A percentile compares a stretch with the other conserved stretches of the same genome.
Evolutionary conservation across 768 basidiomycete species (phyloP).

Genomic region (Mycena olivaceomarginata): DNA sequence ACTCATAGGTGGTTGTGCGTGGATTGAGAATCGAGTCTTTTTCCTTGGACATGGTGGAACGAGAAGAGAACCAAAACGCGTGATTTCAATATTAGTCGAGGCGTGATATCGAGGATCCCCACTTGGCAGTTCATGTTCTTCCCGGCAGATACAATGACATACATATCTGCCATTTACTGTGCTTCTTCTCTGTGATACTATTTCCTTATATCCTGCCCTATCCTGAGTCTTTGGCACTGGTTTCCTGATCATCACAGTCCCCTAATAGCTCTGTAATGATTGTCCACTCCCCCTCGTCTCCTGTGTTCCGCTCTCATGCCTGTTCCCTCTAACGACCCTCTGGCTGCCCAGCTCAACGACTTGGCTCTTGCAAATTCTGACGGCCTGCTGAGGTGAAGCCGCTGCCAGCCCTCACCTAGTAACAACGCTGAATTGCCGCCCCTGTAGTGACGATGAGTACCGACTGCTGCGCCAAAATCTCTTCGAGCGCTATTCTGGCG

Average conservation of each 20-base stretch:
- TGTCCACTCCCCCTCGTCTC: constrained; percentile 35
- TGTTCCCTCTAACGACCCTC: constrained; percentile 61
- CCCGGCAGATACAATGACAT: neutral
- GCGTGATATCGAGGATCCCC: neutral
- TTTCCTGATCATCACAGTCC: constrained; percentile 32
- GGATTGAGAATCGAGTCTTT: constrained; percentile 71
- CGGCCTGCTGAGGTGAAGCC: constrained; percentile 75
- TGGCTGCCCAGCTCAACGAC: constrained; percentile 80
- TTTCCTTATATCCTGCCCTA: neutral
- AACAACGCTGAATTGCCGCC: constrained; percentile 9
- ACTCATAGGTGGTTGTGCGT: constrained; percentile 84
- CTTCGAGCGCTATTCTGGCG: constrained; percentile 75
- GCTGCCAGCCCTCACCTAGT: too few relatives aligned
- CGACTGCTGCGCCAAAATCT: constrained; percentile 80
- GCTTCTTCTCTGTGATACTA: neutral
- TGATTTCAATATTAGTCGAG: neutral
- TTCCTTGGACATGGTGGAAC: constrained; percentile 26
- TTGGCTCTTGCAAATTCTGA: constrained; percentile 81
- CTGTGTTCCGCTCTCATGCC: constrained; percentile 47
- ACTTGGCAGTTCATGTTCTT: neutral
- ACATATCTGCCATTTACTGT: neutral
- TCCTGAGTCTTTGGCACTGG: constrained; percentile 16
- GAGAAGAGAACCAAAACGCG: neutral
- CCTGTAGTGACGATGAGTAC: constrained; percentile 82
- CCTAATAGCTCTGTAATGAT: constrained; percentile 30